Percentiles rank a stretch among this genome's conserved stretches.
Conservation (phyloP, 2,329 filamentous ascomycete genomes). For the Curvularia sp. region DNA sequence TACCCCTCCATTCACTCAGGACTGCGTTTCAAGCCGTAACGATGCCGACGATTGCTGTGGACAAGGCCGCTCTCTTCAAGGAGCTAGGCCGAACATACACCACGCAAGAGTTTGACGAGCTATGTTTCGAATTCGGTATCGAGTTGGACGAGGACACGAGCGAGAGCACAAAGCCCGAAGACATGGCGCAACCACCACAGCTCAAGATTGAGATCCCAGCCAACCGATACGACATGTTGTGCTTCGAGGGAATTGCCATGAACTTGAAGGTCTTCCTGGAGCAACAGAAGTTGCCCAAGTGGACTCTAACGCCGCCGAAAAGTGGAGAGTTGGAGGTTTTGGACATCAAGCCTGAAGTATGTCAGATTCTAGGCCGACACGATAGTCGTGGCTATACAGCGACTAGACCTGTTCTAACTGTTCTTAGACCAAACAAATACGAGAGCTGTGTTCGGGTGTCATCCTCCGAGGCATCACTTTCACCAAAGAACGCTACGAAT, state of each 20-base stretch:
- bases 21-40: slow-evolving; percentile 45
- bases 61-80: slow-evolving; percentile 95
- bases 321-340: slow-evolving; percentile 79
- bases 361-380: slow-evolving; percentile 14
- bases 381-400: not conserved
- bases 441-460: slow-evolving; percentile 87
- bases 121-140: slow-evolving; percentile 98
- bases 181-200: slow-evolving; percentile 79
- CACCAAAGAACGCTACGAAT: slow-evolving; percentile 88
- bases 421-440: slow-evolving; percentile 73
- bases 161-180: slow-evolving; percentile 44
- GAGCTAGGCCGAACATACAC: slow-evolving; percentile 91
- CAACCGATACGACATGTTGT: slow-evolving; percentile 93
- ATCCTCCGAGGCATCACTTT: slow-evolving; percentile 92
- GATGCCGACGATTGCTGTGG: slow-evolving; percentile 96
- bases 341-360: slow-evolving; percentile 72
- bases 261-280: slow-evolving; percentile 95
- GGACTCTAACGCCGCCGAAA: slow-evolving; percentile 74
- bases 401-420: slow-evolving; percentile 21
- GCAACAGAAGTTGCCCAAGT: slow-evolving; percentile 77
- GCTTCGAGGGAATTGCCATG: slow-evolving; percentile 94
- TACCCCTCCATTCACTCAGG: slow-evolving; percentile 40
- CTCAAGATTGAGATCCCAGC: slow-evolving; percentile 98
- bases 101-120: slow-evolving; percentile 91
- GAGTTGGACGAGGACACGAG: slow-evolving; percentile 87